phyloP scores from a whole-genome alignment of 1,139 yeast species.

The Geotrichum fermentans region DNA sequence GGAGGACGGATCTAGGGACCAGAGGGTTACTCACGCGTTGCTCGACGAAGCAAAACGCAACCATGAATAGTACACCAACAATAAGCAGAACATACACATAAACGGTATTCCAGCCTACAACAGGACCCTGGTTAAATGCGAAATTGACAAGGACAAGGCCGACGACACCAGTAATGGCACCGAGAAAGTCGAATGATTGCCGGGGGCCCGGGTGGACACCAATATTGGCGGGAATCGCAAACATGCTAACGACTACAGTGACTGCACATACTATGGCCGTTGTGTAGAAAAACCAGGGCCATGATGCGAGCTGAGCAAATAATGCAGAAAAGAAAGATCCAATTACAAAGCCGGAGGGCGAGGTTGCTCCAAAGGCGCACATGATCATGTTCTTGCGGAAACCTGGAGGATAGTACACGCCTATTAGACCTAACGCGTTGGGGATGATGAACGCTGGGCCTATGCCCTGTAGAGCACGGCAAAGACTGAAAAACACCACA shows the following conservation, averaged over 20 bases:
- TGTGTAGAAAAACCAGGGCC: constrained; percentile 58
- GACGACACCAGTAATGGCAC: constrained; percentile 45
- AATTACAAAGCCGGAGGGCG: constrained; percentile 53
- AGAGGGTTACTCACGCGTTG: constrained; percentile 42
- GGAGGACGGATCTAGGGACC: constrained; percentile 44
- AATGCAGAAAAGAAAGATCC: constrained; percentile 49
- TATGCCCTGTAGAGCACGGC: constrained; percentile 57
- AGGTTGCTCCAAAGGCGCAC: constrained; percentile 53
- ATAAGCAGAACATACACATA: constrained; percentile 50
- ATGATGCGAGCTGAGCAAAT: constrained; percentile 43
- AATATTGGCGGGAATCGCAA: constrained; percentile 43
- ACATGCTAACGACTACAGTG: constrained; percentile 37
- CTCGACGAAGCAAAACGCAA: constrained; percentile 41
- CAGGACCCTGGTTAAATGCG: constrained; percentile 61
- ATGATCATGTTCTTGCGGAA: constrained; percentile 42
- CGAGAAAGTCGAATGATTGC: constrained; percentile 44
- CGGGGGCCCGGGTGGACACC: constrained; percentile 27
- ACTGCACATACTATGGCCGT: constrained; percentile 40
- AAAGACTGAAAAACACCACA: constrained; percentile 45
- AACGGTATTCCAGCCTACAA: constrained; percentile 50
- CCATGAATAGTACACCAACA: constrained; percentile 43
- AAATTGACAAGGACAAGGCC: constrained; percentile 51
- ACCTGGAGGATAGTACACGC: constrained; percentile 48
- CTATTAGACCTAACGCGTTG: constrained; percentile 52
- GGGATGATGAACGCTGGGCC: constrained; percentile 58